Percentiles rank a stretch among this genome's conserved stretches.
These are phyloP conservation scores for Xylaria cubensis DNA, from an alignment of 495 filamentous ascomycete genomes.

Conservation along the genomic window DNA sequence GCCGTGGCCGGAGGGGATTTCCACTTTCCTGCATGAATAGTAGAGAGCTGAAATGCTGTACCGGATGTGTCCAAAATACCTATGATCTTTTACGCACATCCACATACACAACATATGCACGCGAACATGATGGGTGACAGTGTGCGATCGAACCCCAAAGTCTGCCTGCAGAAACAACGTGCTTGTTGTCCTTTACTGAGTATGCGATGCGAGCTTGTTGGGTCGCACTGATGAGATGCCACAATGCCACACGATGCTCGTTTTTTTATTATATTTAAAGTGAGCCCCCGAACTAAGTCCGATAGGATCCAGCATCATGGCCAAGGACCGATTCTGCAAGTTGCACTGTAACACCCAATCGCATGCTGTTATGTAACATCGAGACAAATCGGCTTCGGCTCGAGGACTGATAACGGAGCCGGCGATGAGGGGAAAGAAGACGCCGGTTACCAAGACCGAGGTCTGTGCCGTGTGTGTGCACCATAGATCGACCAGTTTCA, in stretches of 20 bases:
- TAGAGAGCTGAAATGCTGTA: constrained; percentile 15
- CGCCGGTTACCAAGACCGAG: constrained; percentile 15
- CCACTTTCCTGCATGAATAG: constrained; percentile 7
- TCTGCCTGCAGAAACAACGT: constrained; percentile 27
- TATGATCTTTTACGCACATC: constrained; percentile 11
- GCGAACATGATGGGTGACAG: constrained; percentile 19
- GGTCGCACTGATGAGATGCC: constrained; percentile 25
- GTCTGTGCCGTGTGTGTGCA: background rate
- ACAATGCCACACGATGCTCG: constrained; percentile 26
- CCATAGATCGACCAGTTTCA: constrained; percentile 14
- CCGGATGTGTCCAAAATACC: background rate
- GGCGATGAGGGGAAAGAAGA: constrained; percentile 10
- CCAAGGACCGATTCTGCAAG: constrained; percentile 21
- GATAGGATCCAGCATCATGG: constrained; percentile 22
- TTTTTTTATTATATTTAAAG: constrained; percentile 6
- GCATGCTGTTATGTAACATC: constrained; percentile 25
- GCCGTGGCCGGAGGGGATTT: constrained; percentile 21
- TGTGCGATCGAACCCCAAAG: constrained; percentile 21
- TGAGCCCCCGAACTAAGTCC: constrained; percentile 28
- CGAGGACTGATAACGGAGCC: constrained; percentile 18
- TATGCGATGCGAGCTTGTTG: constrained; percentile 19
- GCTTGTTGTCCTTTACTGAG: constrained; percentile 21
- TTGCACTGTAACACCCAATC: constrained; percentile 10
- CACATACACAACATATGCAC: constrained; percentile 13
- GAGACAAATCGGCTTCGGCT: background rate